These are phyloP conservation scores for Cryphonectria naterciae DNA, from an alignment of 2,329 filamentous ascomycete species.

Conservation along the genomic window DNA sequence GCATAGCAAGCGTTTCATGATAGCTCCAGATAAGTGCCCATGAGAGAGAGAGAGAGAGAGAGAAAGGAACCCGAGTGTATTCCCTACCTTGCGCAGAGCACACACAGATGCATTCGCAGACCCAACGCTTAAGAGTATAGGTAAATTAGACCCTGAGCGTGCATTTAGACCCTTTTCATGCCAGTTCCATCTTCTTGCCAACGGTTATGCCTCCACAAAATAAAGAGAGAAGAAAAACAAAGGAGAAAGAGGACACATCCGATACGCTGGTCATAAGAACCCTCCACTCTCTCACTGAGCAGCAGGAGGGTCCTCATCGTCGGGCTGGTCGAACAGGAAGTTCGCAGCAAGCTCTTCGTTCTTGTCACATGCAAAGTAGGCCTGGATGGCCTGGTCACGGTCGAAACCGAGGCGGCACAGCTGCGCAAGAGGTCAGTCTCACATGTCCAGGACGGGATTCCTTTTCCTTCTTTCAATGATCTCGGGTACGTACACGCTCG, in stretches of 20 bases:
- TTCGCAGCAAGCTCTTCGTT: constrained; percentile 98
- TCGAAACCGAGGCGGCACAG: constrained; percentile 92
- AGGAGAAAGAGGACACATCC: constrained; percentile 2
- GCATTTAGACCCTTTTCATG: neutral
- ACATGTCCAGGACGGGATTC: constrained; percentile 23
- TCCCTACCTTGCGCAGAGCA: constrained; percentile 1
- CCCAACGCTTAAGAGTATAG: constrained; percentile 14
- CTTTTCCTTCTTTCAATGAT: neutral
- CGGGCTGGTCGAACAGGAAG: constrained; percentile 96
- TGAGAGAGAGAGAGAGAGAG: no score
- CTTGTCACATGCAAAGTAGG: constrained; percentile 99
- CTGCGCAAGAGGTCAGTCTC: constrained; percentile 48
- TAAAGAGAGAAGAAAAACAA: neutral
- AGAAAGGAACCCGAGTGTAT: neutral
- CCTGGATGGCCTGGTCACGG: constrained; percentile 91
- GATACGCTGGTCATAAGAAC: neutral
- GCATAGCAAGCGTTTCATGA: neutral
- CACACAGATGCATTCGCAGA: constrained; percentile 11
- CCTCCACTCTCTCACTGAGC: constrained; percentile 41
- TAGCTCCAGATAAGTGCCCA: neutral
- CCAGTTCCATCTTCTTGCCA: neutral
- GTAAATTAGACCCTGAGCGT: constrained; percentile 4
- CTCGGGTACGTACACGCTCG: constrained; percentile 71
- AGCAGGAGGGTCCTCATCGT: constrained; percentile 69
- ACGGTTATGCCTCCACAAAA: neutral